phyloP scores from a whole-genome alignment of 75 land plant species.

The Pseudotsuga menziesii region DNA sequence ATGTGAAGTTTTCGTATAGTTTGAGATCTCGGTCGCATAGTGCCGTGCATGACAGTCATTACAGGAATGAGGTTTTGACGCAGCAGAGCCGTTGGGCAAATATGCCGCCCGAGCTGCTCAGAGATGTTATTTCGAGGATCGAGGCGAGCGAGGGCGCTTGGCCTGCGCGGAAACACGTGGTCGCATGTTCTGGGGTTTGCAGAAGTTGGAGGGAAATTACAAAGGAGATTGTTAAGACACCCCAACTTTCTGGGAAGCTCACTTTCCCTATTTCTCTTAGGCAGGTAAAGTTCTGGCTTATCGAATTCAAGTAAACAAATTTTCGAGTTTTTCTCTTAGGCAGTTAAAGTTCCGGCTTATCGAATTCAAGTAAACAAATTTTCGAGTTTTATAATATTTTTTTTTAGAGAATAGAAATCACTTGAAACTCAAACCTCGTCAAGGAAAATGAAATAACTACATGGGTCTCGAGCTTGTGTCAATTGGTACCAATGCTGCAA shows the following conservation, averaged over 20 bases:
- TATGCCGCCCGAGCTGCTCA: constrained; percentile 70
- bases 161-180: constrained; percentile 72
- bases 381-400: no score
- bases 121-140: constrained; percentile 57
- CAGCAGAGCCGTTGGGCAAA: constrained; percentile 55
- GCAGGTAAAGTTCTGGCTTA: constrained; percentile 38
- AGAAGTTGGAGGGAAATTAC: constrained; percentile 58
- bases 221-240: constrained; percentile 65
- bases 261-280: constrained; percentile 84
- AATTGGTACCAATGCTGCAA: no score
- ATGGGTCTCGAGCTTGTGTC: no score
- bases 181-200: constrained; percentile 77
- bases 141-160: constrained; percentile 59
- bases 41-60: constrained; percentile 6
- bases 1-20: constrained; percentile 28
- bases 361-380: no score
- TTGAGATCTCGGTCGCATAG: constrained; percentile 26
- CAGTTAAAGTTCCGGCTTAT: constrained; percentile 35
- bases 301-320: no score
- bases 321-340: constrained; percentile 39
- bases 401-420: no score
- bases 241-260: constrained; percentile 61
- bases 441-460: no score
- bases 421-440: no score
- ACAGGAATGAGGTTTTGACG: neutral